Conservation (phyloP, 2,329 filamentous ascomycete species). For the Colletotrichum neosansevieriae region DNA sequence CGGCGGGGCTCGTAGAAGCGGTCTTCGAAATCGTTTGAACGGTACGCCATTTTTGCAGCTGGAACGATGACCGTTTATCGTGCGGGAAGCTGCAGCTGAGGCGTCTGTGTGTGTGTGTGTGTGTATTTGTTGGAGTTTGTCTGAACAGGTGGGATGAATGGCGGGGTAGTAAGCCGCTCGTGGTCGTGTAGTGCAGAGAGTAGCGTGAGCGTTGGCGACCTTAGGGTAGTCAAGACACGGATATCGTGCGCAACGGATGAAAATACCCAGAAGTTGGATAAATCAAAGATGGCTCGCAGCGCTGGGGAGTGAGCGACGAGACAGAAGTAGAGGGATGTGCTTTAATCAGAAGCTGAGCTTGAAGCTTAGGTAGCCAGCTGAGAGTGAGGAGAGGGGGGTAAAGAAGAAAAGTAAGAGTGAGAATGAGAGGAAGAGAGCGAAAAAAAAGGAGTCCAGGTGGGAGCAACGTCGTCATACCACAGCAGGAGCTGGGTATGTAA, state of each 20-base stretch:
- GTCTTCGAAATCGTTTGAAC: constrained; percentile 41
- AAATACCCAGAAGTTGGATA: constrained; percentile 37
- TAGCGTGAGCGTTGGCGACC: constrained; percentile 31
- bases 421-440: constrained; percentile 9
- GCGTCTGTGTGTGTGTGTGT: background rate
- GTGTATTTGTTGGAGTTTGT: constrained; percentile 16
- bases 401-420: constrained; percentile 16
- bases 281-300: constrained; percentile 17
- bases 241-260: constrained; percentile 20
- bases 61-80: background rate
- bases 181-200: constrained; percentile 26
- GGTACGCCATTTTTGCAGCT: constrained; percentile 30
- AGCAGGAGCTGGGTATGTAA: constrained; percentile 19
- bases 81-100: constrained; percentile 15
- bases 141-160: constrained; percentile 35
- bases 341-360: constrained; percentile 29
- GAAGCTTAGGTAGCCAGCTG: constrained; percentile 21
- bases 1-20: constrained; percentile 44
- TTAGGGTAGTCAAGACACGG: constrained; percentile 17
- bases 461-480: constrained; percentile 41
- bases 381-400: constrained; percentile 29
- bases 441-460: constrained; percentile 30
- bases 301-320: constrained; percentile 13
- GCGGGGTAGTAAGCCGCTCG: constrained; percentile 37
- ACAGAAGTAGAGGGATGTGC: constrained; percentile 6